phyloP scores from a whole-genome alignment of 2,329 filamentous ascomycete genomes.

The Beauveria caledonica region DNA sequence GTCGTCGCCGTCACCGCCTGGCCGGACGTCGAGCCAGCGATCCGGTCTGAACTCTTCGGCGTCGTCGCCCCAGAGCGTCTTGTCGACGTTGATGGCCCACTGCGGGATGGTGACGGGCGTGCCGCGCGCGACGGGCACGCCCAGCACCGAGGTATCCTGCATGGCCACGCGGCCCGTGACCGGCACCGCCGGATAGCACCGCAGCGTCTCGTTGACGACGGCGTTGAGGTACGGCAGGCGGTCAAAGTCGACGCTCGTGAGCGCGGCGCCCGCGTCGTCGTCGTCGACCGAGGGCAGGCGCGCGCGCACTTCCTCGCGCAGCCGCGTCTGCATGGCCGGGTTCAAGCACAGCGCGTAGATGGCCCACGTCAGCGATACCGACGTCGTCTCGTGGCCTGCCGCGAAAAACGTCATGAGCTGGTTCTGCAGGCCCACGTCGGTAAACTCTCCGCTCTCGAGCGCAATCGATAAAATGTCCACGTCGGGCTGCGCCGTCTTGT shows the following conservation, averaged over 20 bases:
- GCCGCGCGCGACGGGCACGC: conserved; percentile 58
- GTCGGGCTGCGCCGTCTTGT: conserved; percentile 35
- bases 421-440: conserved; percentile 72
- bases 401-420: conserved; percentile 88
- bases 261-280: conserved; percentile 20
- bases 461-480: conserved; percentile 76
- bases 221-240: conserved; percentile 66
- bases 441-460: conserved; percentile 65
- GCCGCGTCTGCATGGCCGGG: conserved; percentile 54
- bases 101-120: conserved; percentile 59
- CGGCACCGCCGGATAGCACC: conserved; percentile 64
- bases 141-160: conserved; percentile 56
- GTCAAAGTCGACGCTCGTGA: conserved; percentile 45
- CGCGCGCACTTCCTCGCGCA: conserved; percentile 60
- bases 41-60: conserved; percentile 71
- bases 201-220: conserved; percentile 62
- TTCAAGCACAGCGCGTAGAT: conserved; percentile 60
- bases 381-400: conserved; percentile 74
- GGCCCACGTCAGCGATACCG: conserved; percentile 68
- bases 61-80: conserved; percentile 66
- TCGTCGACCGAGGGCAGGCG: conserved; percentile 43
- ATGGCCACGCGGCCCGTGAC: conserved; percentile 59
- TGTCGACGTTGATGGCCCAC: conserved; percentile 62
- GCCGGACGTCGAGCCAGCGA: conserved; percentile 52
- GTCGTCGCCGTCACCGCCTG: not conserved